Percentiles rank a stretch among this genome's conserved stretches.
Evolutionary conservation across 2,329 filamentous ascomycete genomes (phyloP).

Genomic region (Fusarium guadeloupense): DNA sequence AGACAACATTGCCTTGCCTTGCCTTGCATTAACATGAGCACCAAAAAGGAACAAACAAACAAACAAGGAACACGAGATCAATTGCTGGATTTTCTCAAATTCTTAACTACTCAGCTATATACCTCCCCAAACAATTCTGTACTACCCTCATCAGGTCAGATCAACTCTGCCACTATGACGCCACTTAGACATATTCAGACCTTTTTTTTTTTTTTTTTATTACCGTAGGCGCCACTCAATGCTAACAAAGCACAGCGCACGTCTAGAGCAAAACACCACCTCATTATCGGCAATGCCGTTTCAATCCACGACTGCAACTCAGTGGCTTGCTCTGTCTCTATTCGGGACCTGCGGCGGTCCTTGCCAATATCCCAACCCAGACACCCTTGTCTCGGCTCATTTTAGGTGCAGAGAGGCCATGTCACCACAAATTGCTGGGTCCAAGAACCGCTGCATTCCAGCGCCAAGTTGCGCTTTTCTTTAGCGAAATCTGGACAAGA

Average conservation of each 20-base stretch:
- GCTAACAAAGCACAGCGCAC: not conserved
- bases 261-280: slow-evolving; percentile 2
- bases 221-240: not conserved
- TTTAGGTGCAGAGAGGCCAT: not conserved
- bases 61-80: not conserved
- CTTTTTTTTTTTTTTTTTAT: too few relatives aligned
- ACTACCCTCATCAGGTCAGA: slow-evolving; percentile 1
- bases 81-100: not conserved
- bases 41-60: slow-evolving; percentile 1
- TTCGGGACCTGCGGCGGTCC: not conserved
- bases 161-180: slow-evolving; percentile 9
- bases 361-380: slow-evolving; percentile 5
- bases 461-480: not conserved
- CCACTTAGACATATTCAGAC: slow-evolving; percentile 11
- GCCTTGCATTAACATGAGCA: slow-evolving; percentile 2
- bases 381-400: not conserved
- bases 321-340: not conserved
- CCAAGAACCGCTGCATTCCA: not conserved
- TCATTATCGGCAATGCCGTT: slow-evolving; percentile 8
- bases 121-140: not conserved
- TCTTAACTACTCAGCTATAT: not conserved
- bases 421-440: slow-evolving; percentile 8
- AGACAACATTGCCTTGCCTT: too few relatives aligned
- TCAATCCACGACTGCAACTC: not conserved
- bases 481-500: not conserved